Base-by-base conservation (phyloP, 306 rosid genomes). In the Quercus bicolor region DNA sequence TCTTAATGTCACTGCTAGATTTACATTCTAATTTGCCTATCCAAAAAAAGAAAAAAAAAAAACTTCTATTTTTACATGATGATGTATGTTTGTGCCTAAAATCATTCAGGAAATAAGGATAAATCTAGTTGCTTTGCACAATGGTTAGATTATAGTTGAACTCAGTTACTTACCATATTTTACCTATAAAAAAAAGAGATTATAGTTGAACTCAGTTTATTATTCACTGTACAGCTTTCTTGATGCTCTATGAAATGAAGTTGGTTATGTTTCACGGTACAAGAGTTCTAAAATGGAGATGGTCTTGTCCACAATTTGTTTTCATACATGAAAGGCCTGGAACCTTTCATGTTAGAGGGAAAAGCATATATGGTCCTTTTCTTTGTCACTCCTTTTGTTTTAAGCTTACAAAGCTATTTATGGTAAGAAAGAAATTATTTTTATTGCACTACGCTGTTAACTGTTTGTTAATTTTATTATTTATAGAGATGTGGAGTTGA, bases 401-500 rank as follows among this genome's bases (percentile, higher is more conserved):
- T 33, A 19, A 66, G 10, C 72, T 66, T 33, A 34, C 12, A 5
- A 10, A 9, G n/a, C 4, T 66, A 66, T 33, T 31, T 31, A 31
- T 19, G 5, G 19, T n/a, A 9, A 1, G 52, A n/a, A 12, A 15
- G 14, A 31, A 66, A 5, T 19, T 23, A 23, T 66, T 33, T 66
- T 31, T 31, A 18, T 8, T 8, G 24, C 15, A n/a, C 19, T 34
- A 19, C 14, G 3, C n/a, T 66, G 13, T 33, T 66, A 66, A 66
- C 26, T 19, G 11, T 66, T 34, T 66, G 21, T 66, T 72, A 45
- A 73, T 60, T 76, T 76, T 16, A 33, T 80, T 76, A 70, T 72
- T 66, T 84, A 91, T 82, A 95, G 98, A 83, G 92, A 91, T 76
- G 97, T 95, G 88, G 98, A 91, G 82, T 84, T 91, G 83, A 95